Conservation (phyloP, 2,329 filamentous ascomycete genomes). For the Cytospora mali region DNA sequence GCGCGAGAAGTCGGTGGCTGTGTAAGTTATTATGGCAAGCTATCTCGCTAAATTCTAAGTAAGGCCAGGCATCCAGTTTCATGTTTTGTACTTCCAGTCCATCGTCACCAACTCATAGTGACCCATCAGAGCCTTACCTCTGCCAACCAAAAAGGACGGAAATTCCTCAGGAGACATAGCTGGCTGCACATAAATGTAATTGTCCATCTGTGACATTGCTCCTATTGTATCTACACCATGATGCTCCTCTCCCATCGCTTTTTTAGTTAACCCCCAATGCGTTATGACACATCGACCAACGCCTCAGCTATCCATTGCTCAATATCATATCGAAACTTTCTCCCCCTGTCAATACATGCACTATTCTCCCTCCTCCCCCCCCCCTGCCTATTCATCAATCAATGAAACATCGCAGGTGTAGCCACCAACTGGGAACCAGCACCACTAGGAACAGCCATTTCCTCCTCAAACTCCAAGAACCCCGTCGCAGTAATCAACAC, state of each 20-base stretch:
- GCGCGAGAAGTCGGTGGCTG: background rate
- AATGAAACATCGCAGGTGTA: slow-evolving; percentile 24
- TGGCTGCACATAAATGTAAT: background rate
- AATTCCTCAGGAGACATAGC: background rate
- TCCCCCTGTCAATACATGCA: background rate
- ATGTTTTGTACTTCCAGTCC: no score
- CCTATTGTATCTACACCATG: background rate
- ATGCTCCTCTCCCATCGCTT: background rate
- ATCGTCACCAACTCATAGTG: background rate
- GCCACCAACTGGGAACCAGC: slow-evolving; percentile 14
- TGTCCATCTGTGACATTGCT: background rate
- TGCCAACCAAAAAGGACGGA: background rate
- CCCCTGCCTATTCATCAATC: background rate
- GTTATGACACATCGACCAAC: background rate
- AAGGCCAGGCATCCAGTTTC: no score
- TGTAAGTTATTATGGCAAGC: background rate
- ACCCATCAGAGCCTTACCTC: background rate
- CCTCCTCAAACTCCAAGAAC: slow-evolving; percentile 64
- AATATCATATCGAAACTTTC: background rate
- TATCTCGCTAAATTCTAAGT: background rate
- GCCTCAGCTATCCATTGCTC: background rate
- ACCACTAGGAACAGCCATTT: slow-evolving; percentile 18
- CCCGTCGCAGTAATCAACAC: slow-evolving; percentile 79
- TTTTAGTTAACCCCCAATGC: background rate
- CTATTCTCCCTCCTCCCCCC: no score